Conservation (phyloP, 805 yeast genomes). For the Saccharomycopsis fibuligera region DNA sequence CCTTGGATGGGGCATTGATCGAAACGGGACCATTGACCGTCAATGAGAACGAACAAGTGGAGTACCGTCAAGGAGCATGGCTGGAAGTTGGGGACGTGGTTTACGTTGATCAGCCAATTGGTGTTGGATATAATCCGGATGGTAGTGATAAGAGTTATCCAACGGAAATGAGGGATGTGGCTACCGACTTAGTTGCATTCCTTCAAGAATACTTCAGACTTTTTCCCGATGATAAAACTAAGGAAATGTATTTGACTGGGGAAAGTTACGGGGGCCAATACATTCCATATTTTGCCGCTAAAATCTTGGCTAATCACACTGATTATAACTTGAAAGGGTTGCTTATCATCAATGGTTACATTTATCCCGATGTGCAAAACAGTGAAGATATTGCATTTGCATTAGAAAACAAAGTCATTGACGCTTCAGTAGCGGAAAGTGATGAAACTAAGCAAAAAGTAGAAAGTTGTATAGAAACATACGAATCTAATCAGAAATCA, state of each 20-base stretch:
- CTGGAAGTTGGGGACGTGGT: conserved; percentile 68
- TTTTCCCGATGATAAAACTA: conserved; percentile 64
- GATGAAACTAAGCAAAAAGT: conserved; percentile 10
- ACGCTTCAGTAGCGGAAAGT: conserved; percentile 1
- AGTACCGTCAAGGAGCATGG: conserved; percentile 75
- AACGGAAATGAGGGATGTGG: conserved; percentile 49
- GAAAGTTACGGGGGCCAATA: conserved; percentile 98
- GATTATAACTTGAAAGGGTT: conserved; percentile 50
- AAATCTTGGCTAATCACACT: conserved; percentile 36
- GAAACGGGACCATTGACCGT: conserved; percentile 87
- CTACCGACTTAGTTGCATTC: conserved; percentile 57
- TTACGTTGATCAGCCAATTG: conserved; percentile 91
- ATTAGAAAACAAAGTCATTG: conserved; percentile 11
- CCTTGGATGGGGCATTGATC: conserved; percentile 94
- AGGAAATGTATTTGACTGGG: conserved; percentile 78
- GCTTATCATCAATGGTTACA: conserved; percentile 90
- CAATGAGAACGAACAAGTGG: conserved; percentile 38
- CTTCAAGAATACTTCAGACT: conserved; percentile 56
- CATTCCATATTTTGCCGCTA: conserved; percentile 78
- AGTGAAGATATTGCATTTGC: conserved; percentile 14
- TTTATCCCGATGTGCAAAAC: conserved; percentile 77
- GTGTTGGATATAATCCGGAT: conserved; percentile 80
- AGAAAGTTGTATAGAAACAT: conserved; percentile 2
- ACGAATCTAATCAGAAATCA: conserved; percentile 1
- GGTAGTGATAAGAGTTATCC: conserved; percentile 38